These are phyloP conservation scores for Rhodotorula sp. DNA, from an alignment of 1,284 basidiomycete species.

Conservation along the genomic window DNA sequence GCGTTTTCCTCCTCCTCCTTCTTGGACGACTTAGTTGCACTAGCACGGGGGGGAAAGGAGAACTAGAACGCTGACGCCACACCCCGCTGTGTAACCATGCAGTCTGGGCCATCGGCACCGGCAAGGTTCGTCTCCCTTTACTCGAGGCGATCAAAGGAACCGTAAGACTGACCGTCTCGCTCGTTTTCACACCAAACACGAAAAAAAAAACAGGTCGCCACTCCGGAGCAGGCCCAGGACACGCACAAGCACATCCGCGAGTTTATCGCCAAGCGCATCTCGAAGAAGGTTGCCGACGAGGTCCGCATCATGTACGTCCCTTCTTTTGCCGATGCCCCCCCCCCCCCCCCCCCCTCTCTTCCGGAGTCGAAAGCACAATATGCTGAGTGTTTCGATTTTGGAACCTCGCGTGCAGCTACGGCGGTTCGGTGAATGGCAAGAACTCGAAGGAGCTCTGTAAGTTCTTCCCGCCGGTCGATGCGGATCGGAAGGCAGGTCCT, in stretches of 20 bases:
- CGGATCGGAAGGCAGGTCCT: no score
- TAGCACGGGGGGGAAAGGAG: no score
- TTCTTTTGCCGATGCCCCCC: no score
- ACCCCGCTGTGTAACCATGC: background rate
- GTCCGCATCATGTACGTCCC: constrained; percentile 14
- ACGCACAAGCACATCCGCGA: constrained; percentile 80
- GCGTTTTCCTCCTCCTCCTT: background rate
- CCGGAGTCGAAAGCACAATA: background rate
- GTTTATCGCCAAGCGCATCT: constrained; percentile 69
- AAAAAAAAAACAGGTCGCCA: constrained; percentile 62
- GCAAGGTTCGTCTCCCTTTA: constrained; percentile 47
- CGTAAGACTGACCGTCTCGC: background rate
- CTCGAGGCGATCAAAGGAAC: background rate
- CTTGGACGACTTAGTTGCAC: no score
- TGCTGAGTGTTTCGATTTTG: background rate
- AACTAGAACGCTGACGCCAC: background rate
- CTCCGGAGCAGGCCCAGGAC: constrained; percentile 76
- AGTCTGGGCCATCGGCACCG: constrained; percentile 87
- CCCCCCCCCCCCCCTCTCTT: background rate
- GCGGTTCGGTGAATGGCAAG: constrained; percentile 82
- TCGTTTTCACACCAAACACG: no score
- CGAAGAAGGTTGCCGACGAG: constrained; percentile 66
- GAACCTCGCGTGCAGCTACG: constrained; percentile 77
- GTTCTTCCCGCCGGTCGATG: constrained; percentile 5
- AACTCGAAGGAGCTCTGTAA: constrained; percentile 75